Conservation (phyloP, 2,329 filamentous ascomycete genomes). For the Phialocephala sp. region DNA sequence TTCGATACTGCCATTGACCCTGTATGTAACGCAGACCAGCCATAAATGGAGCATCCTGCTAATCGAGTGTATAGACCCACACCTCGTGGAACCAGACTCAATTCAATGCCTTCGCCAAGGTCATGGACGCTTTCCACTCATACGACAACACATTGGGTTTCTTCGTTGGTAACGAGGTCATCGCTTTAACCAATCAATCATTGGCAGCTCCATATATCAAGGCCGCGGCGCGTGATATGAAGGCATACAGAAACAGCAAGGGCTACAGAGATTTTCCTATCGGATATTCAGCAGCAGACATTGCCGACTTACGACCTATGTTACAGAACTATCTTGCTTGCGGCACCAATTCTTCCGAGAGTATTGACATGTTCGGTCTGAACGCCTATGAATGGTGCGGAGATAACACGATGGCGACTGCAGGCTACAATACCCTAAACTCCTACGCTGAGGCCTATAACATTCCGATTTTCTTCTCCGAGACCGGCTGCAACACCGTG, state of each 20-base stretch:
- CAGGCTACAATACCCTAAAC: constrained; percentile 75
- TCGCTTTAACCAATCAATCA: constrained; percentile 65
- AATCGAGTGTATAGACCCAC: constrained; percentile 49
- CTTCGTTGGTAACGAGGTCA: constrained; percentile 88
- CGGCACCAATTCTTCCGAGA: constrained; percentile 69
- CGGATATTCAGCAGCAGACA: constrained; percentile 88
- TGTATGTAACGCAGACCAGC: neutral
- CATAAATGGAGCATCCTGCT: constrained; percentile 10
- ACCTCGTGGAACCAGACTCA: constrained; percentile 78
- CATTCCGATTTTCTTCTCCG: constrained; percentile 89
- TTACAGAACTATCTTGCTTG: constrained; percentile 78
- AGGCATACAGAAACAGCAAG: constrained; percentile 77
- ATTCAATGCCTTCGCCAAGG: constrained; percentile 53
- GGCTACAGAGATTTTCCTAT: constrained; percentile 81
- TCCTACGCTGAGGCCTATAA: constrained; percentile 71
- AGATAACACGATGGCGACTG: constrained; percentile 55
- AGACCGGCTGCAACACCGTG: constrained; percentile 80
- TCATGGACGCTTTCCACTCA: constrained; percentile 43
- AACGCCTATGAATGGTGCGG: constrained; percentile 88
- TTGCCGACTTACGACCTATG: constrained; percentile 68
- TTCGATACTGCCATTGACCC: constrained; percentile 72
- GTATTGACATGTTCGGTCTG: constrained; percentile 82
- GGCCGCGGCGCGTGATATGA: constrained; percentile 80
- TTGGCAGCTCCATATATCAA: constrained; percentile 81
- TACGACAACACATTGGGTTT: constrained; percentile 85